Evolutionary conservation across 768 basidiomycete genomes (phyloP), one percentile per base, ranked within the genome.

Genomic region (Hericium coralloides): DNA sequence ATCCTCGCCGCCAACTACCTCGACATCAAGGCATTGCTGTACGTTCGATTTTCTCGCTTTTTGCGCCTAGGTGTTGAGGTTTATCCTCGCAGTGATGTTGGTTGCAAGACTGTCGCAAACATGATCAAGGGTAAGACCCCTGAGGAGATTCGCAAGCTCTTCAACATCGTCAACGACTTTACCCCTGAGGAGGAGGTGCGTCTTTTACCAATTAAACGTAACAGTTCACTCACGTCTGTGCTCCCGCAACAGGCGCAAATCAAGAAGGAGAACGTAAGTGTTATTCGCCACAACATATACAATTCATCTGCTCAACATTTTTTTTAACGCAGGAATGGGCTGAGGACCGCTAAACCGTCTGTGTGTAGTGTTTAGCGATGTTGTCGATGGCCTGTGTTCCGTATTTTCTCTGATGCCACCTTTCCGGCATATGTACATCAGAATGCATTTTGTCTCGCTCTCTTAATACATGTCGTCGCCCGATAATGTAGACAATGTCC

Each of bases 81-180:
- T 10, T 15, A 8, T 43, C 38, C 31, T 2, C 26, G 38, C 63
- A 95, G 93, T 63, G 95, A 97, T 67, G 92, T 97, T 58, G 95
- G 95, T 1, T 97, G 95, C 83, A 95, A 97, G 79, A 97, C 93
- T 3, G 95, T 97, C 4, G 97, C 97, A 14, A 98, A 98, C 80
- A 99, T 98, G 97, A 98, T 99, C 82, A 98, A 99, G 78, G 97
- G 97, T 37, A 99, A 99, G 82, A 95, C 95, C 3, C 97, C 97
- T 22, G 97, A 98, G 72, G 97, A 98, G 75, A 98, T 99, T 64
- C 87, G 95, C 58, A 98, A 98, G 68, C 82, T 98, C 55, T 98
- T 94, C 78, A 95, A 97, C 81, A 94, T 95, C 62, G 89, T 92
- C 36, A 94, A 94, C 70, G 97, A 98, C 74, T 99, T 99, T 69